Base-by-base conservation (phyloP, 306 rosid species). In the Pyrus bretschneideri region DNA sequence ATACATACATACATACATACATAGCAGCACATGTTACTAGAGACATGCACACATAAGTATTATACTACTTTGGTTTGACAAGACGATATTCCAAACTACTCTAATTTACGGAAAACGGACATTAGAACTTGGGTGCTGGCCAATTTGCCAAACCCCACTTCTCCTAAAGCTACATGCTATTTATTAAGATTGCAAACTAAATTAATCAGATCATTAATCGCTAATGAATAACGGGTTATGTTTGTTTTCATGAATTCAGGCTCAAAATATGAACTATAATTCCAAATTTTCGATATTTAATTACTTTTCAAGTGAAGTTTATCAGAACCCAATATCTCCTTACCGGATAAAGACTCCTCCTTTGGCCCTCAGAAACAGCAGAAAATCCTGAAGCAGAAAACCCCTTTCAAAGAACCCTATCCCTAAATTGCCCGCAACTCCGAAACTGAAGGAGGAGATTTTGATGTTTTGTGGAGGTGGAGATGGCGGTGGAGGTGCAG, bases 311-410 rank as follows among this genome's bases (percentile, higher is more conserved):
- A 30, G 49, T 70, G 63, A 27, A 10, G 52, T 58, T 30, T 9
- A 35, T 29, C 68, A 31, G 66, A 72, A 15, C 44, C 76, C 27
- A 17, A 58, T 19, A 18, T 42, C 27, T 58, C 15, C 25, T 58
- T 38, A 72, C 76, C 67, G 10, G 67, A 72, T 35, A 58, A 58
- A 72, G 76, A 38, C 76, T 58, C 67, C 76, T 38, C 55, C 76
- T 58, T 72, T 72, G 55, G 21, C 38, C 67, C 35, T 1, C 52
- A 72, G n/a, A 45, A 15, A 33, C 65, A 4, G 11, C 76, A 17
- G 33, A 2, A n/a, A 71, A 11, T 1, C 51, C 52, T 4, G 33
- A 72, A 72, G 15, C 66, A 23, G 35, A 21, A 31, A 57, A 38
- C 67, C 52, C 76, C 60, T 23, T 58, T 3, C n/a, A 4, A 8